Evolutionary conservation across 768 basidiomycete species (phyloP), one percentile per base, ranked within the genome.

Genomic region (Dacryopinax spathularia): DNA sequence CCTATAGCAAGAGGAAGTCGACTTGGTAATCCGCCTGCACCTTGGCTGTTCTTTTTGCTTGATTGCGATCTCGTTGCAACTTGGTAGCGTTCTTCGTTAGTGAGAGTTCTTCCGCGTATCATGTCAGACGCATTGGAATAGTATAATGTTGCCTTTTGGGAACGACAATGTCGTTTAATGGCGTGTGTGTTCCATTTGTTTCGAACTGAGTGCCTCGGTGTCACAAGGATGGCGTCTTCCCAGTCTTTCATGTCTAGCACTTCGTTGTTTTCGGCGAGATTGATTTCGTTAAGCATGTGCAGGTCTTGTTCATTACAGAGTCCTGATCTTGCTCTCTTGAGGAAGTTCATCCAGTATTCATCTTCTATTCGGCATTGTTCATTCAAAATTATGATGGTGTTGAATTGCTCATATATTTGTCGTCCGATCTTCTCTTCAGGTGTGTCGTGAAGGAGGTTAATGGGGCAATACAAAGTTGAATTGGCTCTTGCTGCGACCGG

Each of bases 321-420:
- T 0, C 77, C 76, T 2, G 66, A 34, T 4, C 73, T 59, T 1
- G 74, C 62, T 22, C 69, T 65, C 0, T 62, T 41, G 20, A 78
- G 69, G 7, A 79, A 65, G 1, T 71, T 67, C 0, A 27, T 60
- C 76, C 77, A 77, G 0, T n/a, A 62, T 0, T 64, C 15, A 63
- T 80, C 75, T 0, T 48, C 68, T 0, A 76, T 68, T 0, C 75
- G 60, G 13, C 73, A 70, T 66, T 79, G 78, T 63, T 79, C 67
- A 31, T 67, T 70, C 16, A 79, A 67, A 0, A 73, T 70, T 0
- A 79, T 73, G 0, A 78, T 77, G 0, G 64, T 75, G 62, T 63
- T 36, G 56, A 78, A 77, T 34, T 72, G 63, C 31, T 69, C 60
- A 63, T 72, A 76, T 0, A 76, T 33, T 6, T 43, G 25, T 5